Base-by-base conservation (phyloP, 1,284 basidiomycete species). In the Ustilago crameri region DNA sequence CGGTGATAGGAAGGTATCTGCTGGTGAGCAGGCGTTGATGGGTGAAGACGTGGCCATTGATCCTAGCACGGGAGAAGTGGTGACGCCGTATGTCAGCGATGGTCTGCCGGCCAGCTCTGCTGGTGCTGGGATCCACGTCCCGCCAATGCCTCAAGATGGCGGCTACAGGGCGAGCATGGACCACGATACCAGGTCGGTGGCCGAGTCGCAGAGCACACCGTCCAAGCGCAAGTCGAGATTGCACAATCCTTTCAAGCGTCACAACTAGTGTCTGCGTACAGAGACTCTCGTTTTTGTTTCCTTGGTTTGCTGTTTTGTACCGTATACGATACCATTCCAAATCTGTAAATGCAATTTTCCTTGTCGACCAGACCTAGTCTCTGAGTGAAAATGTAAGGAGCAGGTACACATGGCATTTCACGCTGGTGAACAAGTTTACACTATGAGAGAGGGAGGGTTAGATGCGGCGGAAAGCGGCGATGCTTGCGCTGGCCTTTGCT, bases 191-290 rank as follows among this genome's bases (percentile, higher is more conserved):
- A 46, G 59, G 12, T 70, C 66, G 9, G 46, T 67, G 43, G 67
- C 63, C 27, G 72, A 74, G 41, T 74, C 66, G 3, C 69, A 68
- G 45, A 54, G 52, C 35, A 67, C 67, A 26, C 59, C 62, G 2
- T 58, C 59, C 8, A 63, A 74, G 51, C 68, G 71, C 51, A 71
- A 64, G 40, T 64, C 60, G 22, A 64, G 72, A 38, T 37, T 79
- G 40, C 69, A 72, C 48, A 78, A 79, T 26, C 78, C 74, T 5
- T 79, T 79, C 69, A 77, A 79, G 59, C 66, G 66, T 46, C 63
- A 66, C 43, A 45, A 65, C 64, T 49, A 64, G 14, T 53, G 37
- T 12, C 30, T n/a, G n/a, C n/a, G n/a, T n/a, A n/a, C n/a, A n/a
- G n/a, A n/a, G n/a, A n/a, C n/a, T n/a, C n/a, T n/a, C n/a, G n/a